A percentile compares a stretch with the other conserved stretches of the same genome.
Conservation (phyloP, 2,329 filamentous ascomycete genomes). For the Pyricularia sp. region DNA sequence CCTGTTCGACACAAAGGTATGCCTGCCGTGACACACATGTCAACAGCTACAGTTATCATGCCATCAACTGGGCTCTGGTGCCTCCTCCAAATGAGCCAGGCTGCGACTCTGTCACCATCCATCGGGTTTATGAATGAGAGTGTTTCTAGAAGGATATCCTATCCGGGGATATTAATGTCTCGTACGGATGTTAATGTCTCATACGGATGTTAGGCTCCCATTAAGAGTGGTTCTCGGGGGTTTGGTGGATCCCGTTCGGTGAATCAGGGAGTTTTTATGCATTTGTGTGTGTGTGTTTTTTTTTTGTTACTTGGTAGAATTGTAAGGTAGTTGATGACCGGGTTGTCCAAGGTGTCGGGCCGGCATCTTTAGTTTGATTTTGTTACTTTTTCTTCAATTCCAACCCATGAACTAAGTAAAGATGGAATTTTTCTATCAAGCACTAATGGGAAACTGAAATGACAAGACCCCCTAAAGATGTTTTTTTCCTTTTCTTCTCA, state of each 20-base stretch:
- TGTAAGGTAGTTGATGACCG: neutral
- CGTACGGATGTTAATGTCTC: neutral
- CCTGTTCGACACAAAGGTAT: conserved; percentile 4
- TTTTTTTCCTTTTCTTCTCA: neutral
- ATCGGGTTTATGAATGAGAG: neutral
- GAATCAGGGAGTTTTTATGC: neutral
- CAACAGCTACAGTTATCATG: conserved; percentile 20
- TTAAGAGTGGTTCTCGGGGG: neutral
- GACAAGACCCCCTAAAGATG: neutral
- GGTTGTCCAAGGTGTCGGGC: neutral
- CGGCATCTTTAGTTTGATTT: neutral
- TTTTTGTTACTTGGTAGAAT: neutral
- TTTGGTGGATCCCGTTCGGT: neutral
- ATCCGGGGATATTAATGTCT: neutral
- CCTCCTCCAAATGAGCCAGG: conserved; percentile 21
- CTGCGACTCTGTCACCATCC: conserved; percentile 19
- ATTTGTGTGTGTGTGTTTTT: neutral
- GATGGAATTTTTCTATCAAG: neutral
- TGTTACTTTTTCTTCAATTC: neutral
- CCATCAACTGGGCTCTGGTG: conserved; percentile 17
- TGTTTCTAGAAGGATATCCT: neutral
- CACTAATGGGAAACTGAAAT: neutral
- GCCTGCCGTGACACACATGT: conserved; percentile 19
- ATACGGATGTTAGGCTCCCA: neutral
- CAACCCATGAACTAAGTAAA: neutral